These are phyloP conservation scores for Vitis vinifera DNA, from an alignment of 164 flowering plant species.

Conservation along the genomic window DNA sequence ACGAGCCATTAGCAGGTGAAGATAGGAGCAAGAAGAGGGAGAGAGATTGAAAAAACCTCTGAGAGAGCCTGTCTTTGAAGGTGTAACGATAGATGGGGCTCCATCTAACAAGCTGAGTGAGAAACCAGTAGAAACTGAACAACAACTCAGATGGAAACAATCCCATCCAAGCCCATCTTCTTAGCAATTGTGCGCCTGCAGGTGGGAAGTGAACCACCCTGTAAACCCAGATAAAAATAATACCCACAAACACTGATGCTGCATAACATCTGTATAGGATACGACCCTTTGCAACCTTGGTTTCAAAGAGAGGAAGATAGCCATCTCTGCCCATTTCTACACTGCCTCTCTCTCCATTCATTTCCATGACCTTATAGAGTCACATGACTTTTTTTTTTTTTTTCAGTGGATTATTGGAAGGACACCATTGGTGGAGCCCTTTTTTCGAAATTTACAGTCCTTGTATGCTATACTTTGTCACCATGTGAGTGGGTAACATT, in stretches of 20 bases:
- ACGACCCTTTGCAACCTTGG: slow-evolving; percentile 21
- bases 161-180: slow-evolving; percentile 37
- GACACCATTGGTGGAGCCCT: too few species aligned
- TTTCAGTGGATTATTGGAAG: too few species aligned
- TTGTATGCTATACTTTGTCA: too few species aligned
- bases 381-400: too few species aligned
- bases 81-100: slow-evolving; percentile 29
- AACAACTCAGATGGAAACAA: slow-evolving; percentile 38
- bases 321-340: slow-evolving; percentile 2
- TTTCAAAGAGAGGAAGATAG: slow-evolving; percentile 19
- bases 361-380: too few species aligned
- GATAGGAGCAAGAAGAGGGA: too few species aligned
- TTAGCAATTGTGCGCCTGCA: background rate
- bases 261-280: slow-evolving; percentile 16
- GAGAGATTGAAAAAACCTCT: slow-evolving; percentile 14
- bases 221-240: slow-evolving; percentile 26
- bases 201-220: slow-evolving; percentile 27
- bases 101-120: slow-evolving; percentile 33
- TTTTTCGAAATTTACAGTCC: too few species aligned
- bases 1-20: too few species aligned
- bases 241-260: slow-evolving; percentile 18
- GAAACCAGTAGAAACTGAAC: slow-evolving; percentile 42
- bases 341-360: too few species aligned
- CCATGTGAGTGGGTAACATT: too few species aligned
- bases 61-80: slow-evolving; percentile 33